Conservation (phyloP, 352 stramenopile genomes). For the Pythium aquatile region DNA sequence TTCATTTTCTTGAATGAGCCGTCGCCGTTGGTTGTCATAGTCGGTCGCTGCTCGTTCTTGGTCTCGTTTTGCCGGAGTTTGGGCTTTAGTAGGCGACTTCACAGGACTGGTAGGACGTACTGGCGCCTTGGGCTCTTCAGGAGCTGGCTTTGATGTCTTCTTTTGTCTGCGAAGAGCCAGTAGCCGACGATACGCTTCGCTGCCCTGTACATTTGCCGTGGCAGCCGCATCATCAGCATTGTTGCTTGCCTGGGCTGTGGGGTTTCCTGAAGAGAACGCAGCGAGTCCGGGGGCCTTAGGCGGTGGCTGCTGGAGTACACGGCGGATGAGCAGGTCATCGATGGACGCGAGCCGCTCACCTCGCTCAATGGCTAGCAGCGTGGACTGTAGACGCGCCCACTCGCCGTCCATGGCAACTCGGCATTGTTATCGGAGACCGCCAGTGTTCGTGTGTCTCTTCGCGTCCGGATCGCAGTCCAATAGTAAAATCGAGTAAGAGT, state of each 20-base stretch:
- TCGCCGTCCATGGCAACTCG: slow-evolving; percentile 13
- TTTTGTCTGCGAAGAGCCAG: slow-evolving; percentile 31
- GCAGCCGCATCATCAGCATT: neutral
- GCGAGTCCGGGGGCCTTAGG: neutral
- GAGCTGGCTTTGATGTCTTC: slow-evolving; percentile 12
- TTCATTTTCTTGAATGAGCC: neutral
- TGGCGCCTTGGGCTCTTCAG: slow-evolving; percentile 6
- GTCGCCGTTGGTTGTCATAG: slow-evolving; percentile 9
- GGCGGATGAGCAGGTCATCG: slow-evolving; percentile 47
- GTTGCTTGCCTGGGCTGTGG: neutral
- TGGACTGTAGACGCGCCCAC: slow-evolving; percentile 37
- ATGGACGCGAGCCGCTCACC: slow-evolving; percentile 46
- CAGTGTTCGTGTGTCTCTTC: neutral
- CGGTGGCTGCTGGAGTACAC: slow-evolving; percentile 40
- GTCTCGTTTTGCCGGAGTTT: neutral
- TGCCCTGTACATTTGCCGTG: slow-evolving; percentile 2
- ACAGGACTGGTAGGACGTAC: neutral
- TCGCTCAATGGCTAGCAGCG: slow-evolving; percentile 55
- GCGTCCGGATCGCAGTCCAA: neutral
- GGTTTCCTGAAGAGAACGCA: neutral
- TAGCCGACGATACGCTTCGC: slow-evolving; percentile 45
- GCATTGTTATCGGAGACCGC: neutral
- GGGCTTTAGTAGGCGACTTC: neutral
- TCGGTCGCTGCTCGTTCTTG: neutral
- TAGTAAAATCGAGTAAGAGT: too few relatives aligned